These are phyloP conservation scores for bread wheat (Triticum aestivum) DNA, from an alignment of 176 grass and related monocot species.

Conservation along the genomic window IWGSC_CS_RefSeq_v2.1 NC_057801.1:24452156-24452655, in stretches of 20 bases:
- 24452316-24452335: not conserved
- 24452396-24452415: not conserved
- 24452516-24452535: not conserved
- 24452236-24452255: too few relatives aligned
- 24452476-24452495: not conserved
- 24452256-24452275: too few relatives aligned
- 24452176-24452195: too few relatives aligned
- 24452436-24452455: not conserved
- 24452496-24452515: not conserved
- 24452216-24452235: too few relatives aligned
- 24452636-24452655: conserved; percentile 3
- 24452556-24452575: not conserved
- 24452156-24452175: too few relatives aligned
- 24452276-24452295: too few relatives aligned
- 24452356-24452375: not conserved
- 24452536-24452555: conserved; percentile 36
- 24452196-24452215: too few relatives aligned
- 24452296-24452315: too few relatives aligned
- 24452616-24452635: not conserved
- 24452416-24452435: not conserved
- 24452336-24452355: conserved; percentile 25
- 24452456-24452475: not conserved
- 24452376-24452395: not conserved
- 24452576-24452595: conserved; percentile 11
- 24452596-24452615: conserved; percentile 24